phyloP scores from a whole-genome alignment of 306 rosid species.

The Rosa persica region DNA sequence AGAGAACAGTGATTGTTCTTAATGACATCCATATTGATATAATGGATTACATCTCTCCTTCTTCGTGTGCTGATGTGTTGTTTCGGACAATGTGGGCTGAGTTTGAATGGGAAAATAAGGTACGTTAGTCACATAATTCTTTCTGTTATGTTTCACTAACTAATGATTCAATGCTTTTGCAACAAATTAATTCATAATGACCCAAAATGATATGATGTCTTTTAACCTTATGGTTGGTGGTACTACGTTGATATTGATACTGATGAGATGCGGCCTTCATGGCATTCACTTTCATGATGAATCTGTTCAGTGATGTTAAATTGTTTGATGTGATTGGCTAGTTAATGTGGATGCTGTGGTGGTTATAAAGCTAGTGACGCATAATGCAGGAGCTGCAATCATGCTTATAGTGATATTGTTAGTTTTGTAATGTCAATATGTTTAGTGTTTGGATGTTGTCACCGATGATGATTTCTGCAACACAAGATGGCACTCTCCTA shows the following conservation, averaged over 20 bases:
- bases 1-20: constrained; percentile 90
- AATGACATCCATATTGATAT: constrained; percentile 99
- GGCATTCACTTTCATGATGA: background rate
- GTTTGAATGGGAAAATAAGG: constrained; percentile 99
- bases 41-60: constrained; percentile 99
- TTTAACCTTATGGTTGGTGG: background rate
- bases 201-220: background rate
- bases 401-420: background rate
- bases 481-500: background rate
- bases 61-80: constrained; percentile 86
- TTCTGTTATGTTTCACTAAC: background rate
- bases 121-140: constrained; percentile 23
- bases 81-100: constrained; percentile 99
- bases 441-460: background rate
- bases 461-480: background rate
- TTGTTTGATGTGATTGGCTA: background rate
- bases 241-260: background rate
- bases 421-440: background rate
- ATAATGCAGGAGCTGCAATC: background rate
- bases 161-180: background rate
- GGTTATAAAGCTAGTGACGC: background rate
- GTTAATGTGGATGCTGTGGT: background rate
- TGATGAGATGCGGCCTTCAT: background rate
- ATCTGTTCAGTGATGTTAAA: background rate
- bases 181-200: background rate